phyloP scores from a whole-genome alignment of 176 grass and related monocot genomes.

The Carex pumila region DNA sequence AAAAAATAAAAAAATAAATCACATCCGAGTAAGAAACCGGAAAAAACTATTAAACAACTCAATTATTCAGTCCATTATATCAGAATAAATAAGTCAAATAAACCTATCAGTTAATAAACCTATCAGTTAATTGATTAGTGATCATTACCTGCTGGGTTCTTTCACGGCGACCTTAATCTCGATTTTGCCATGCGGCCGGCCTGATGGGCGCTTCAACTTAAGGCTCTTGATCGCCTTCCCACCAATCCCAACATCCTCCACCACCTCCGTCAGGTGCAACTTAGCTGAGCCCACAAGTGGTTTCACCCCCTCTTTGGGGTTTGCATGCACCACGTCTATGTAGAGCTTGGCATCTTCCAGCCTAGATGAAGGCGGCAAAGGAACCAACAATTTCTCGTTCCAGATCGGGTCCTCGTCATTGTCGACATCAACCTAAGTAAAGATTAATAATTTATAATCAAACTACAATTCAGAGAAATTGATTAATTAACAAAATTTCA shows the following conservation, averaged over 20 bases:
- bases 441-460: not conserved
- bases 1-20: not conserved
- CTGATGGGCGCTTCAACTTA: slow-evolving; percentile 67
- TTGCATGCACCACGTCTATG: slow-evolving; percentile 78
- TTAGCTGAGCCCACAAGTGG: slow-evolving; percentile 64
- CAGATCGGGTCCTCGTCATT: slow-evolving; percentile 37
- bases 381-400: slow-evolving; percentile 61
- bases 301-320: slow-evolving; percentile 43
- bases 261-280: slow-evolving; percentile 52
- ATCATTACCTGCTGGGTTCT: slow-evolving; percentile 40
- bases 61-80: too few relatives aligned
- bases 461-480: not conserved
- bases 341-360: slow-evolving; percentile 47
- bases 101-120: not conserved
- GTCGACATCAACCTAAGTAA: slow-evolving; percentile 33
- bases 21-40: too few relatives aligned
- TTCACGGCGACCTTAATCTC: slow-evolving; percentile 46
- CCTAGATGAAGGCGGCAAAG: slow-evolving; percentile 19
- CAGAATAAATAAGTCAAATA: not conserved
- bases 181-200: slow-evolving; percentile 54
- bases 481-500: not conserved
- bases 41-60: too few relatives aligned
- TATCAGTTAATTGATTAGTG: not conserved
- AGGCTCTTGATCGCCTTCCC: slow-evolving; percentile 27
- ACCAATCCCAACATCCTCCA: slow-evolving; percentile 52